Evolutionary conservation across 306 rosid species (phyloP), one percentile per base, ranked within the genome.

Genomic region (Rosa persica): DNA sequence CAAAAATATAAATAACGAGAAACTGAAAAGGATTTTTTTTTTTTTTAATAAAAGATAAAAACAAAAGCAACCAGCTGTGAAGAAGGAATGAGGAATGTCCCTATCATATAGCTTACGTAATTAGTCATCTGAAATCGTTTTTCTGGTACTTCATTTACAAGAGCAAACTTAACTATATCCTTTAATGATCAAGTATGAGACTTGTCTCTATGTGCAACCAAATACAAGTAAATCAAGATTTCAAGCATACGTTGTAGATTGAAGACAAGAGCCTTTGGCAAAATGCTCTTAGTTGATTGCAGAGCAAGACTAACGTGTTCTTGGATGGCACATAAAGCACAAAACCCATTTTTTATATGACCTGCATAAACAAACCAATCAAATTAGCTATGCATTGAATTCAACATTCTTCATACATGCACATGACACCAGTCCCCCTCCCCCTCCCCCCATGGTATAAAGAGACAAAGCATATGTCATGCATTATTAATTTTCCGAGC

Each of bases 291-390:
- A 20, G 92, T 86, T 65, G 97, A 83, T 74, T 96, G 93, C 30
- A 96, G 86, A 27, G 98, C 99, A 51, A 91, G 87, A 76, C 99
- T 93, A 64, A 96, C 99, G 70, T 96, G 99, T 69, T 90, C 93
- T 80, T 96, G 98, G 83, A 96, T 90, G 43, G 99, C 99, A 77
- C 99, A 96, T 20, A 96, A 85, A 68, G 98, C 99, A 83, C 99
- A 96, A 88, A 96, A 96, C 55, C 99, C 99, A 76, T 93, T 89
- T 83, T 93, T 89, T 81, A 95, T 30, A 73, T 49, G 98, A 47
- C 99, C 99, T 95, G 74, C 75, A 82, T 48, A 27, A 82, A 72
- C 34, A 72, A 86, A 72, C 40, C 77, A 85, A 51, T 22, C 36
- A 46, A 70, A 77, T 79, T 34, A 85, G 70, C 72, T 4, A 77